Conservation (phyloP, 2,329 filamentous ascomycete genomes). For the Ophiostoma angusticollis region DNA sequence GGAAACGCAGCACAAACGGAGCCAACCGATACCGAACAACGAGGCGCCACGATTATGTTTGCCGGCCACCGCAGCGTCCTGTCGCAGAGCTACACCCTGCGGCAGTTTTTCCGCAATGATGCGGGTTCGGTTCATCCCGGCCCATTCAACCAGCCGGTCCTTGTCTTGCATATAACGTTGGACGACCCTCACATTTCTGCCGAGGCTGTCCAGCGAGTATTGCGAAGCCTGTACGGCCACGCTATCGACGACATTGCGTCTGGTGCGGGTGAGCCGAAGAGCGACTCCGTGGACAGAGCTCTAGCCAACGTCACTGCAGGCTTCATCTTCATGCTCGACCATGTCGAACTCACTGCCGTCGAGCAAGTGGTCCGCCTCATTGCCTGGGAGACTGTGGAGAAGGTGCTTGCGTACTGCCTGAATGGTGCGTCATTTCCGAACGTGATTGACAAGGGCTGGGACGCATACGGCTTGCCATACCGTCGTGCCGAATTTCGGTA, state of each 20-base stretch:
- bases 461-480: conserved; percentile 11
- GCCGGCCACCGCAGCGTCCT: conserved; percentile 14
- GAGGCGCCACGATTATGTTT: conserved; percentile 5
- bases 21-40: neutral
- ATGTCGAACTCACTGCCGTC: conserved; percentile 7
- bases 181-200: conserved; percentile 11
- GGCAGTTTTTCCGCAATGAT: conserved; percentile 7
- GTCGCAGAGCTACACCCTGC: conserved; percentile 13
- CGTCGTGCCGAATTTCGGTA: conserved; percentile 31
- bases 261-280: neutral
- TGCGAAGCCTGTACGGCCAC: conserved; percentile 15
- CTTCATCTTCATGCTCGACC: conserved; percentile 12
- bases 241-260: conserved; percentile 4
- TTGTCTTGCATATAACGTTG: conserved; percentile 4
- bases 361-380: conserved; percentile 10
- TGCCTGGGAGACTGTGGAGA: conserved; percentile 14
- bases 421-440: conserved; percentile 18
- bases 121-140: conserved; percentile 5
- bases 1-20: neutral
- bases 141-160: conserved; percentile 8
- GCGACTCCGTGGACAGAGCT: conserved; percentile 8
- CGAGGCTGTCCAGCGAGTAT: conserved; percentile 8
- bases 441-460: conserved; percentile 15
- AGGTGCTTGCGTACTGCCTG: conserved; percentile 12
- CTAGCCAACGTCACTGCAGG: conserved; percentile 12